A percentile compares a stretch with the other conserved stretches of the same genome.
Conservation (phyloP, 2,329 filamentous ascomycete species). For the Arthrobotrys musiformis region DNA sequence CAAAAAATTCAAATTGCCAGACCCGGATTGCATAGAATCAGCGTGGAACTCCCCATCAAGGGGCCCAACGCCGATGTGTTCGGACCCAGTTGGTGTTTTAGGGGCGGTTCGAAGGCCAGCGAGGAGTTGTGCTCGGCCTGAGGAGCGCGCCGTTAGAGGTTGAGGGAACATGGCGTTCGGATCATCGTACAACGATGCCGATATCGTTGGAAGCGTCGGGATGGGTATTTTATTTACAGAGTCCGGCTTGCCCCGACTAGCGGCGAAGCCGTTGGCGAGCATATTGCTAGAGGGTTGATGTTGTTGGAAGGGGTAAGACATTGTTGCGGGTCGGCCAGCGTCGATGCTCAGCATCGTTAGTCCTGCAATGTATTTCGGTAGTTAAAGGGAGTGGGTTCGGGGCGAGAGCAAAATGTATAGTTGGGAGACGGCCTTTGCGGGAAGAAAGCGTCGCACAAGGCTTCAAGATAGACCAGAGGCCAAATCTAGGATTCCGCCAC, state of each 20-base stretch:
- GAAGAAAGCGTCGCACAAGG: background rate
- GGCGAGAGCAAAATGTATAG: background rate
- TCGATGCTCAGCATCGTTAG: constrained; percentile 55
- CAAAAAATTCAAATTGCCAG: constrained; percentile 58
- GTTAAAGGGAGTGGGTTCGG: background rate
- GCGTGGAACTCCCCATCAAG: constrained; percentile 19
- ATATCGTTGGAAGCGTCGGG: constrained; percentile 43
- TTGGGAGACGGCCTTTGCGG: background rate
- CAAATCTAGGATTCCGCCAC: background rate
- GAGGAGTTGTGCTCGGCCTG: constrained; percentile 82
- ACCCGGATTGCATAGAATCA: background rate
- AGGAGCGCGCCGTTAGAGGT: constrained; percentile 8
- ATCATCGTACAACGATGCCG: constrained; percentile 48
- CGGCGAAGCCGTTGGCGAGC: constrained; percentile 24
- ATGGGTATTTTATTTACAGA: constrained; percentile 23
- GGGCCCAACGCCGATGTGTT: constrained; percentile 66
- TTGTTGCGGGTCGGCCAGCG: constrained; percentile 47
- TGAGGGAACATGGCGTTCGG: constrained; percentile 11
- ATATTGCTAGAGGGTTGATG: constrained; percentile 32
- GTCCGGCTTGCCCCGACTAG: constrained; percentile 35
- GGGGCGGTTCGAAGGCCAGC: constrained; percentile 93
- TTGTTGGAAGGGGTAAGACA: constrained; percentile 44
- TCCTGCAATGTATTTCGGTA: constrained; percentile 20
- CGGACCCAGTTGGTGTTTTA: constrained; percentile 73
- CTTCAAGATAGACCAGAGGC: background rate